phyloP scores from a whole-genome alignment of 768 basidiomycete genomes.

The Amanita muscaria region DNA sequence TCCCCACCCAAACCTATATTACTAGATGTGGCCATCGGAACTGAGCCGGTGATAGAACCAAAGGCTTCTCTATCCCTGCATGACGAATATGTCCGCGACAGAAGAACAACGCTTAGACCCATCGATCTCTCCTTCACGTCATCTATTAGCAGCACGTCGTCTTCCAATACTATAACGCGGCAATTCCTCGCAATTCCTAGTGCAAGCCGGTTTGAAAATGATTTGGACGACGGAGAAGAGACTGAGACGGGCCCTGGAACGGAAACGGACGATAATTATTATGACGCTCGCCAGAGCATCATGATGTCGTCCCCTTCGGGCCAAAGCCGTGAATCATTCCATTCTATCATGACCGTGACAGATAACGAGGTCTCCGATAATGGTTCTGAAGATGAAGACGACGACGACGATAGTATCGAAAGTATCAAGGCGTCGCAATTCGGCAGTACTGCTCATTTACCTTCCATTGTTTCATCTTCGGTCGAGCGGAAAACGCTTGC shows the following conservation, averaged over 20 bases:
- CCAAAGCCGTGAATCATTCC: conserved; percentile 64
- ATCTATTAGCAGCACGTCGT: conserved; percentile 21
- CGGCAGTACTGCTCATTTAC: conserved; percentile 27
- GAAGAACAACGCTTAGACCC: conserved; percentile 37
- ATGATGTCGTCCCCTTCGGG: conserved; percentile 54
- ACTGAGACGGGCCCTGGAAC: conserved; percentile 57
- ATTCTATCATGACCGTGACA: conserved; percentile 63
- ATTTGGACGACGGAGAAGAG: conserved; percentile 22
- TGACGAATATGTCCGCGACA: conserved; percentile 15
- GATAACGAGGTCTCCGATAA: conserved; percentile 59
- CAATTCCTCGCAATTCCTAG: conserved; percentile 24
- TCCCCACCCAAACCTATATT: conserved; percentile 21
- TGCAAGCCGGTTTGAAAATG: conserved; percentile 16
- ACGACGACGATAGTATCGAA: conserved; percentile 53
- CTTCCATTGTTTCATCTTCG: conserved; percentile 7
- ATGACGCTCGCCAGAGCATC: conserved; percentile 68
- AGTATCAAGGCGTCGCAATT: conserved; percentile 47
- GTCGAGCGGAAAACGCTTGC: conserved; percentile 10
- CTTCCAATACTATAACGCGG: conserved; percentile 33
- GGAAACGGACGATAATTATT: conserved; percentile 69
- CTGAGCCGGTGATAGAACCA: conserved; percentile 24
- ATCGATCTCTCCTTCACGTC: conserved; percentile 23
- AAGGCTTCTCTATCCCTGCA: conserved; percentile 16
- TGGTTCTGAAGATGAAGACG: conserved; percentile 32
- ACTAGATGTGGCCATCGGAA: conserved; percentile 26